Conservation (phyloP, 2,329 filamentous ascomycete genomes). For the Sporothrix euskadiensis region DNA sequence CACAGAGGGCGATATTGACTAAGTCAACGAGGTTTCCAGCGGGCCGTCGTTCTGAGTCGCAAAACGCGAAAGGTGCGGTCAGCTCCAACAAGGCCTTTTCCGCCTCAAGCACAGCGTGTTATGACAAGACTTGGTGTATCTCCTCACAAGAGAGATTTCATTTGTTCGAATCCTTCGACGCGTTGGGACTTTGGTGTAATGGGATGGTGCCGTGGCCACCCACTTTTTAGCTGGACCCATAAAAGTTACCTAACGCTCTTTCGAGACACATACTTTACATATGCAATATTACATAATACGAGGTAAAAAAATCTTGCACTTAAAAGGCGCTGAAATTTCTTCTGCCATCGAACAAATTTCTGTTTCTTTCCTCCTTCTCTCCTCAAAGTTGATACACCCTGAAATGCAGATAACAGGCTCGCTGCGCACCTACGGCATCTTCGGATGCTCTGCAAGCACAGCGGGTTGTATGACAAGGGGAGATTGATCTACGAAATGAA, state of each 20-base stretch:
- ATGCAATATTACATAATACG: neutral
- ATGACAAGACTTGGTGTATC: neutral
- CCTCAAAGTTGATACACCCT: constrained; percentile 58
- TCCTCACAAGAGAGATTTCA: neutral
- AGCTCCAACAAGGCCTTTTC: too few relatives aligned
- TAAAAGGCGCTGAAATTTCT: neutral
- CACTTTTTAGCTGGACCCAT: neutral
- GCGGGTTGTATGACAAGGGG: constrained; percentile 60
- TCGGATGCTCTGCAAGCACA: constrained; percentile 42
- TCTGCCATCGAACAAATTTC: neutral
- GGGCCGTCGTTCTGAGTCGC: neutral
- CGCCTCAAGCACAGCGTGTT: too few relatives aligned
- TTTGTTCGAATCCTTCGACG: neutral
- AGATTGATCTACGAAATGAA: constrained; percentile 48
- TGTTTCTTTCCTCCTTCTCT: constrained; percentile 41
- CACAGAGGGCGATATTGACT: neutral
- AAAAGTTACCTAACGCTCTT: neutral
- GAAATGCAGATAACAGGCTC: constrained; percentile 58
- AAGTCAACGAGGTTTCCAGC: neutral
- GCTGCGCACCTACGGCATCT: constrained; percentile 41
- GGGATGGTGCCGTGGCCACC: neutral
- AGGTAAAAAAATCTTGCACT: neutral
- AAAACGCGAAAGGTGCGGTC: too few relatives aligned
- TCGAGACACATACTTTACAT: too few relatives aligned
- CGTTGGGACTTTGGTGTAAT: neutral